Base-by-base conservation (phyloP, 148 eudicot species). In the Rhododendron simsii region DNA sequence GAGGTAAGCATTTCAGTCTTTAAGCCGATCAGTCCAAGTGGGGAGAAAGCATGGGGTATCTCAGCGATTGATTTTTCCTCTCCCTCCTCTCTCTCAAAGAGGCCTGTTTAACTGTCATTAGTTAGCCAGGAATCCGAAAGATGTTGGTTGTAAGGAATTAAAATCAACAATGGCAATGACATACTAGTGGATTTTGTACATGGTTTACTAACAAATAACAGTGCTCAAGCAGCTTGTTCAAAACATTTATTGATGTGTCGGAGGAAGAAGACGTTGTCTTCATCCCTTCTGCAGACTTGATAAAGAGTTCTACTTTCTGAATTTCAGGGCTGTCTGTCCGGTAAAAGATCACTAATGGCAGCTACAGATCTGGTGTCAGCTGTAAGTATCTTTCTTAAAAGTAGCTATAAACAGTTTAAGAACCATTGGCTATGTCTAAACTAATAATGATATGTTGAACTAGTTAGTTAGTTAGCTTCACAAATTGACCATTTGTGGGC, bases 341-440 rank as follows among this genome's bases (percentile, higher is more conserved):
- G 98, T 20, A 96, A 95, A 86, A 91, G 95, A 86, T 96, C 98
- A 44, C 86, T 93, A 1, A 92, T 92, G 95, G 98, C 98, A 88
- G 92, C 92, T 12, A 83, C 90, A 51, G 95, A 93, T 7, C 96
- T 96, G 81, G 67, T 90, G 8, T 90, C 98, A 21, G 93, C 93
- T 86, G 98, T 96, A 89, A 95, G 98, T 92, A 39, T 80, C 14
- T 71, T 63, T 83, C 76, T 83, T 41, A n/a, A n/a, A 6, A 21
- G 76, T 14, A 26, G 51, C 11, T 74, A 53, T 33, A 16, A 15
- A 75, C 3, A 57, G 16, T 37, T 51, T 44, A 20, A 45, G 82
- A 8, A 53, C 44, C 77, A 59, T 37, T 30, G 16, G 63, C 2
- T 14, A 61, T 5, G 35, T 63, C n/a, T 61, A 10, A 7, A 41